Base-by-base conservation (phyloP, 176 grass and related monocot species). In the Paspalum vaginatum region DNA sequence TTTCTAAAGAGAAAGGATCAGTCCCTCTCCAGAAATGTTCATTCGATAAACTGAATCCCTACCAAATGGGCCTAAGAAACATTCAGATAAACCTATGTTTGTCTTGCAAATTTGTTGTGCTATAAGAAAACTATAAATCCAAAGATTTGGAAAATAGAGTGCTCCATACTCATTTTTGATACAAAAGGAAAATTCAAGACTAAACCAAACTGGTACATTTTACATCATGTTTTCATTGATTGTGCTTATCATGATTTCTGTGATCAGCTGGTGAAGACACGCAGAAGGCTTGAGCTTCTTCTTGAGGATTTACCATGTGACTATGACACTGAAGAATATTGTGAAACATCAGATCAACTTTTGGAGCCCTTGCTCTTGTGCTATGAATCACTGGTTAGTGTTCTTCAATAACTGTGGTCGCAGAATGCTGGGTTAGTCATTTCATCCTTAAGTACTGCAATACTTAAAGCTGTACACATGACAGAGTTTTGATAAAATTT, bases 291-390 rank as follows among this genome's bases (percentile, higher is more conserved):
- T 4, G 92, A 98, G 39, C 84, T 90, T 56, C 90, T 91, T 70
- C 85, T 98, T 56, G 95, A 98, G 72, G 91, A 91, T 81, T 72
- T 94, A 70, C 89, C 91, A 11, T 91, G 82, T 79, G 89, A 94
- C 59, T 84, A 88, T 65, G 82, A 98, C 74, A 81, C 95, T 68
- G 64, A 75, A 50, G 92, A 98, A 82, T 88, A 90, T 68, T 98
- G 90, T 74, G 95, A 94, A 88, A 92, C 87, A 50, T 27, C 85
- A 15, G 81, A 92, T 70, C 88, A 98, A 82, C 88, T 98, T 84
- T 89, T 98, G 63, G 81, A 92, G 79, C 95, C 95, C 37, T 85
- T 98, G 83, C 78, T 87, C 61, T 68, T 94, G 75, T 98, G 95
- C 61, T 82, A 98, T 52, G 72, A 98, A 85, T 98, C 95, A 50